Conservation (phyloP, 2,329 filamentous ascomycete species). For the Fusarium vanettenii region DNA sequence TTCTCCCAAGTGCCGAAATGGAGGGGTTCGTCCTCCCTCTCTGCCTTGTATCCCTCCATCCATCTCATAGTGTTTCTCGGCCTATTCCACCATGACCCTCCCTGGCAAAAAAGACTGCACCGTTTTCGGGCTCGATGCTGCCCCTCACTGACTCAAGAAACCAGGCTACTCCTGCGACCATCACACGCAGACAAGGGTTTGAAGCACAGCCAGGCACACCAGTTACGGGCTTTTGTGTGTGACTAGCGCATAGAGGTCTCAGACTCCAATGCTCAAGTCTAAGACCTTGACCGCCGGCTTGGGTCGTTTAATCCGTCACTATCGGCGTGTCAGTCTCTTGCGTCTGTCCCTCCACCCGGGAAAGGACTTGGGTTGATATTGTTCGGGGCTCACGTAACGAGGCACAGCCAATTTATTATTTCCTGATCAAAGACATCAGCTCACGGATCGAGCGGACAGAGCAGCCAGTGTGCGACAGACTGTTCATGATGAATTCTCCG, state of each 20-base stretch:
- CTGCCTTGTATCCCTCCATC: not conserved
- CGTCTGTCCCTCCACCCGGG: conserved; percentile 16
- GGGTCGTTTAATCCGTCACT: conserved; percentile 13
- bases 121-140: conserved; percentile 24
- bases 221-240: conserved; percentile 23
- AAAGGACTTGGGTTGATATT: conserved; percentile 13
- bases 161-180: conserved; percentile 15
- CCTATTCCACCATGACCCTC: not conserved
- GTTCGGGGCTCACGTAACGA: not conserved
- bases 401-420: not conserved
- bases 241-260: conserved; percentile 10
- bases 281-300: conserved; percentile 7
- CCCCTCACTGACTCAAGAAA: conserved; percentile 29
- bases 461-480: not conserved
- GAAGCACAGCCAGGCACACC: conserved; percentile 24
- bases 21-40: conserved; percentile 5
- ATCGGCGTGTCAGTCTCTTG: conserved; percentile 5
- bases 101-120: conserved; percentile 4
- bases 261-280: not conserved
- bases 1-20: not conserved
- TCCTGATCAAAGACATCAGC: not conserved
- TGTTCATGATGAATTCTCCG: conserved; percentile 22
- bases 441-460: conserved; percentile 1
- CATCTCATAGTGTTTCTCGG: not conserved
- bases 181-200: conserved; percentile 13